Percentiles rank a stretch among this genome's conserved stretches.
These are phyloP conservation scores for Kwoniella newhampshirensis DNA, from an alignment of 768 basidiomycete species.

Conservation along the genomic window DNA sequence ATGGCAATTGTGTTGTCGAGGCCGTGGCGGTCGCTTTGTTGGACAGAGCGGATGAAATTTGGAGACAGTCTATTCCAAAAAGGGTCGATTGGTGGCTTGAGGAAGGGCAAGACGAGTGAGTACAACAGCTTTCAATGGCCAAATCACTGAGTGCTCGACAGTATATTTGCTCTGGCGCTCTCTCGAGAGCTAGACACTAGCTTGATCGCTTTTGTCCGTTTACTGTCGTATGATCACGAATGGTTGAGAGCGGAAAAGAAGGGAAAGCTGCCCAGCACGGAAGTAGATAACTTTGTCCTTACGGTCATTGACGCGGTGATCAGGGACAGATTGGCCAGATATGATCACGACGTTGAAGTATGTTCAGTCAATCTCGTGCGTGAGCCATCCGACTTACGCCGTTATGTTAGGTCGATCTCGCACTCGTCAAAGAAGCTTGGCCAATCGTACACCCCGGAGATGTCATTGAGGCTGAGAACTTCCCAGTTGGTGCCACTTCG, in stretches of 20 bases:
- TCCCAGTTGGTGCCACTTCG: too few relatives aligned
- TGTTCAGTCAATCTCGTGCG: too few relatives aligned
- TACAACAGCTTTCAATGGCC: neutral
- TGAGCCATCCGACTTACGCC: neutral
- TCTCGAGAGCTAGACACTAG: slow-evolving; percentile 15
- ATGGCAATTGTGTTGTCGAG: slow-evolving; percentile 35
- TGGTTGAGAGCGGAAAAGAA: slow-evolving; percentile 28
- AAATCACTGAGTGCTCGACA: slow-evolving; percentile 2
- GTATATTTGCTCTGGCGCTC: slow-evolving; percentile 32
- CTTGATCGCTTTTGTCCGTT: slow-evolving; percentile 32
- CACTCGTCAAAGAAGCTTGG: slow-evolving; percentile 3
- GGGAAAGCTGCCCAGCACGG: slow-evolving; percentile 19
- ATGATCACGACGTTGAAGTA: slow-evolving; percentile 4
- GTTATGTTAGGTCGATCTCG: slow-evolving; percentile 14
- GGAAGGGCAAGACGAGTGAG: slow-evolving; percentile 47
- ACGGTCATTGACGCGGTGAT: slow-evolving; percentile 2
- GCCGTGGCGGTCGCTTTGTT: slow-evolving; percentile 12
- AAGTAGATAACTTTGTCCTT: slow-evolving; percentile 12
- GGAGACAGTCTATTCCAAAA: slow-evolving; percentile 54
- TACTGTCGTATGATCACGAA: slow-evolving; percentile 27
- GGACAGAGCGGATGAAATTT: slow-evolving; percentile 25
- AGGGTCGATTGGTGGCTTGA: slow-evolving; percentile 94
- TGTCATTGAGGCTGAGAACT: neutral
- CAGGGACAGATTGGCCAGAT: neutral
- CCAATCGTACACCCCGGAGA: neutral